phyloP scores from a whole-genome alignment of 1,139 yeast species.

The Zygoascus sp. region DNA sequence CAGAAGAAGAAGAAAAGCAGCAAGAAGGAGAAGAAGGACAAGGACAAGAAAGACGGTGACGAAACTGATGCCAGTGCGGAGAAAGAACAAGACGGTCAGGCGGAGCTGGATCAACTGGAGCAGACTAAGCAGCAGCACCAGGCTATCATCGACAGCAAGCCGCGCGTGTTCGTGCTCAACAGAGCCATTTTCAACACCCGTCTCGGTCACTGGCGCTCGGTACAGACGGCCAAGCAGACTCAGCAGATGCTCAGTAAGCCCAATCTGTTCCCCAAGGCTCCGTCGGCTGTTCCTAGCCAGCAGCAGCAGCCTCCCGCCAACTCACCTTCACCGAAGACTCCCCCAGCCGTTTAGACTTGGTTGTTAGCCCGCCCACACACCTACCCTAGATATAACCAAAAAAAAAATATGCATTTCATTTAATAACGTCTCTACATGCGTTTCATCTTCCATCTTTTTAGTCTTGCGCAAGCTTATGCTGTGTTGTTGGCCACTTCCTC shows the following conservation, averaged over 20 bases:
- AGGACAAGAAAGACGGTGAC: constrained; percentile 22
- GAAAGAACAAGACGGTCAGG: constrained; percentile 16
- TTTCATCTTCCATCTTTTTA: no score
- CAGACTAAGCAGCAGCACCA: constrained; percentile 22
- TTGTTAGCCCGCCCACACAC: no score
- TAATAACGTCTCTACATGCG: neutral
- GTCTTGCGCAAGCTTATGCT: neutral
- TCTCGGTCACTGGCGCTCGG: constrained; percentile 41
- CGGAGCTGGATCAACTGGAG: constrained; percentile 19
- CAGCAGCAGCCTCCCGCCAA: neutral
- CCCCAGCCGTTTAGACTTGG: no score
- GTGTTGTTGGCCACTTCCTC: constrained; percentile 51
- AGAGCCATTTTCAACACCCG: constrained; percentile 52
- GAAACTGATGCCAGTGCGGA: constrained; percentile 22
- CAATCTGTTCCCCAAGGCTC: constrained; percentile 55
- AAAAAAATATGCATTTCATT: neutral
- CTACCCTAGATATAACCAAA: neutral
- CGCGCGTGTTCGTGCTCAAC: constrained; percentile 49
- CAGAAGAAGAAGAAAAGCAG: constrained; percentile 22
- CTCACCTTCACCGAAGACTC: neutral
- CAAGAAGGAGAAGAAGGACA: constrained; percentile 23
- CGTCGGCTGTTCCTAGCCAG: constrained; percentile 29
- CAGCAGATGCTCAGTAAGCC: constrained; percentile 43
- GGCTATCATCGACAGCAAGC: constrained; percentile 35
- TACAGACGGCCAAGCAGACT: constrained; percentile 39